A percentile compares a stretch with the other conserved stretches of the same genome.
Evolutionary conservation across 2,329 filamentous ascomycete species (phyloP).

Genomic region (Talaromyces sp.): DNA sequence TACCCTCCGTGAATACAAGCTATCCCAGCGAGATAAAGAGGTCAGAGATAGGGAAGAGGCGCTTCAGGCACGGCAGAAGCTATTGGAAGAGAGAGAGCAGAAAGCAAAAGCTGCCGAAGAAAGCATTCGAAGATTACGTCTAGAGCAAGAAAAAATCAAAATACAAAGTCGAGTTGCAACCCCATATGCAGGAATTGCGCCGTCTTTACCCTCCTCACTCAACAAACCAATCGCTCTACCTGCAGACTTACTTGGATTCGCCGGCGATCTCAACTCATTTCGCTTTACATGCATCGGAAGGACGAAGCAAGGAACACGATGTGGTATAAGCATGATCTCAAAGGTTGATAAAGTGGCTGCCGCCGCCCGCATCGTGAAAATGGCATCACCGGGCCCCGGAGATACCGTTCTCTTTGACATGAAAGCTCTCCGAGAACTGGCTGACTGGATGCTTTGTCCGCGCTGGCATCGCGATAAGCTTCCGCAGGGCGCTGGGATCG

Average conservation of each 20-base stretch:
- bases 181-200: background rate
- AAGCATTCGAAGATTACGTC: background rate
- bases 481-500: conserved; percentile 13
- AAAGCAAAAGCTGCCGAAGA: background rate
- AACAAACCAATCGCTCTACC: conserved; percentile 2
- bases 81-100: background rate
- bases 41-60: background rate
- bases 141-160: conserved; percentile 5
- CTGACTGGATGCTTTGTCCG: conserved; percentile 19
- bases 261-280: background rate
- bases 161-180: background rate
- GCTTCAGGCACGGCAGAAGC: background rate
- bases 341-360: conserved; percentile 4
- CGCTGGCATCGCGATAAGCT: conserved; percentile 12
- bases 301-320: conserved; percentile 12
- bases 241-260: conserved; percentile 2
- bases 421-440: conserved; percentile 14
- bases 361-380: background rate
- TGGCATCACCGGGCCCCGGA: background rate
- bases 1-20: background rate
- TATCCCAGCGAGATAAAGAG: conserved; percentile 3
- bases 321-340: conserved; percentile 11
- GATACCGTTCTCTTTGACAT: conserved; percentile 1
- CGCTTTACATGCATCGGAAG: conserved; percentile 16
- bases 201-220: background rate